A percentile compares a stretch with the other conserved stretches of the same genome.
Evolutionary conservation across 805 yeast species (phyloP).

Genomic region (Tanozyma kutaoensis): DNA sequence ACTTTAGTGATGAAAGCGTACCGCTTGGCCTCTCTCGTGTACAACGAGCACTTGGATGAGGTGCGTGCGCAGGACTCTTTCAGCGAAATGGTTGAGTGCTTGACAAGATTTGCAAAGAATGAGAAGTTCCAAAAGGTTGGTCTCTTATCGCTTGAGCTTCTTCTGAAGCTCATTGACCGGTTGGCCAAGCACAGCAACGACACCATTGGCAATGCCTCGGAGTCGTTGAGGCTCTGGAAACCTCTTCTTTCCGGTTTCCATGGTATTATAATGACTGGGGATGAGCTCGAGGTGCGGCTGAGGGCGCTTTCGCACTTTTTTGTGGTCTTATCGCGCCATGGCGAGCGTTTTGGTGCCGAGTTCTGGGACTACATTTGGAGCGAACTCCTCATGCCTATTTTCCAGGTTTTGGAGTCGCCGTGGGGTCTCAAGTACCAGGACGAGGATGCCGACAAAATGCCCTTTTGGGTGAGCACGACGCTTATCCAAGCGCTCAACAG

Average conservation of each 20-base stretch:
- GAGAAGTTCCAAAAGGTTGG: constrained; percentile 69
- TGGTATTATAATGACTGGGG: constrained; percentile 84
- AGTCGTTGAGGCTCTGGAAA: too few species aligned
- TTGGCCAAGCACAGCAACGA: constrained; percentile 35
- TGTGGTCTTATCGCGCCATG: constrained; percentile 67
- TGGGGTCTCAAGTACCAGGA: constrained; percentile 55
- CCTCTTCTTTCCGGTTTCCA: constrained; percentile 80
- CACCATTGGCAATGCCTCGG: constrained; percentile 5
- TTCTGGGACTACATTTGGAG: constrained; percentile 80
- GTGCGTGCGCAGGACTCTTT: constrained; percentile 61
- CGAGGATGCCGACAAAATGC: constrained; percentile 67
- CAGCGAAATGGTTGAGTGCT: constrained; percentile 54
- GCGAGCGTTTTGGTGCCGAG: constrained; percentile 55
- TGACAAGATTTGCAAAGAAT: constrained; percentile 76
- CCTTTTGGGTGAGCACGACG: constrained; percentile 95
- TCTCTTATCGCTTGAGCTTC: constrained; percentile 65
- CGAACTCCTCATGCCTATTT: constrained; percentile 79
- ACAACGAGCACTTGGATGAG: constrained; percentile 44
- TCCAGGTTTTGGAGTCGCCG: constrained; percentile 61
- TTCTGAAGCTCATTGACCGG: constrained; percentile 46
- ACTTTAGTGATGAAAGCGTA: constrained; percentile 50
- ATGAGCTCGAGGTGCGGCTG: constrained; percentile 88
- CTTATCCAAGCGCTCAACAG: constrained; percentile 89
- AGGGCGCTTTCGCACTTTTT: constrained; percentile 75
- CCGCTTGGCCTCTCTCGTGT: constrained; percentile 48